Conservation (phyloP, 202 grass and related monocot species). For the Hordeum pubiflorum region DNA sequence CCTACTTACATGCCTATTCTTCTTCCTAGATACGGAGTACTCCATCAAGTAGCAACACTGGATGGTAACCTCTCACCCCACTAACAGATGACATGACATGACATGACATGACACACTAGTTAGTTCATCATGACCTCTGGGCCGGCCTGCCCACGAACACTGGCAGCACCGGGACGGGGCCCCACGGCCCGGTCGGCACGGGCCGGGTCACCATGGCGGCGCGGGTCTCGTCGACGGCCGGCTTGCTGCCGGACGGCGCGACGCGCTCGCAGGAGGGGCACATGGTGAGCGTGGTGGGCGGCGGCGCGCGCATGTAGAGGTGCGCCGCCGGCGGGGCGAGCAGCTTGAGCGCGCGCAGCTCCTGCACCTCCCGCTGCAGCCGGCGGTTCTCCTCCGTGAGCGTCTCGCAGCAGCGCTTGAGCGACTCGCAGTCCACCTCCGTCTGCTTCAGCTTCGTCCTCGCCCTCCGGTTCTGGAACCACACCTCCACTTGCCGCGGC, state of each 20-base stretch:
- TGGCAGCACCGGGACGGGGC: conserved; percentile 32
- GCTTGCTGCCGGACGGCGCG: conserved; percentile 25
- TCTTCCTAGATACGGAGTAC: not conserved
- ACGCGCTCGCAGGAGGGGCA: conserved; percentile 83
- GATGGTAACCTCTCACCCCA: not conserved
- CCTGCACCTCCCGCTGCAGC: conserved; percentile 74
- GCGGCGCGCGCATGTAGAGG: conserved; percentile 53
- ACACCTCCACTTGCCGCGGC: conserved; percentile 93
- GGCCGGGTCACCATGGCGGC: not conserved
- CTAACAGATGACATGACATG: too few species aligned
- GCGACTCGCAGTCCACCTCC: conserved; percentile 82
- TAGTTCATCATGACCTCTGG: conserved; percentile 25
- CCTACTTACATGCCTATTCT: not conserved
- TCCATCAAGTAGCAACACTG: not conserved
- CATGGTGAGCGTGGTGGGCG: conserved; percentile 88
- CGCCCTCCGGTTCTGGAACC: conserved; percentile 96
- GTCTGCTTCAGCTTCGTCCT: conserved; percentile 98
- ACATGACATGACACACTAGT: not conserved
- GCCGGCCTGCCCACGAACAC: conserved; percentile 34
- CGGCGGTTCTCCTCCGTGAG: conserved; percentile 78
- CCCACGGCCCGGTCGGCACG: conserved; percentile 34
- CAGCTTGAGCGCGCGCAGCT: conserved; percentile 80
- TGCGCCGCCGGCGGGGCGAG: conserved; percentile 39
- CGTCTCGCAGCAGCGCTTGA: conserved; percentile 75
- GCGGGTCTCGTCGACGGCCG: not conserved